Base-by-base conservation (phyloP, 1,284 basidiomycete genomes). In the Leccinum fuscescens region DNA sequence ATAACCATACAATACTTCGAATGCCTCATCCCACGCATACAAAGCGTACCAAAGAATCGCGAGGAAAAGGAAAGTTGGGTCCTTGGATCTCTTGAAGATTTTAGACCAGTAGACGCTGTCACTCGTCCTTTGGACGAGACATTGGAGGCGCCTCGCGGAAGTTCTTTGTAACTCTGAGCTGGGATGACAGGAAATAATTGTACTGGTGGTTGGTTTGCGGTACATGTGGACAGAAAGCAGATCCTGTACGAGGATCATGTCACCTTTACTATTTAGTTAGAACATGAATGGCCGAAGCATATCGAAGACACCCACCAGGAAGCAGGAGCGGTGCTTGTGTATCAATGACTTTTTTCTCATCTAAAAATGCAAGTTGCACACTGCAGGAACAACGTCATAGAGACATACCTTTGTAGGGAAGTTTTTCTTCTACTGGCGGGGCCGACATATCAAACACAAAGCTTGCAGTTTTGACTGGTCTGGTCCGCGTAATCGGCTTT, bases 11-110 rank as follows among this genome's bases (percentile, higher is more conserved):
- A 86, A 65, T 39, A 72, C 71, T 53, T 84, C 82, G 4, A 85
- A 69, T 0, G 82, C 77, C 64, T 86, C 78, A 58, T 86, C 84
- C 82, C 83, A 86, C 7, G 79, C 80, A 65, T 84, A 85, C 56
- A 84, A 63, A 1, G 82, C 80, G 62, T 85, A 81, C 84, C 84
- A 86, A 42, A 86, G 72, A 59, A 79, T 80, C 0, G 79, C 75
- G 33, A 86, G 71, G 17, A 86, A 74, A 2, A 83, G 65, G 61
- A 86, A 82, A 0, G 82, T 84, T 0, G 84, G 81, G 64, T 86
- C 84, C 2, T 71, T 68, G 2, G 79, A 79, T 20, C 65, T 72
- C 33, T 71, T 60, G 58, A 83, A 82, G 24, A 85, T 80, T 56
- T 79, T 80, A 56, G 79, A 76, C 83, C 83, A 86, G 59, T 84